Conservation (phyloP, 2,329 filamentous ascomycete species). For the Cordyceps cateniannulata region DNA sequence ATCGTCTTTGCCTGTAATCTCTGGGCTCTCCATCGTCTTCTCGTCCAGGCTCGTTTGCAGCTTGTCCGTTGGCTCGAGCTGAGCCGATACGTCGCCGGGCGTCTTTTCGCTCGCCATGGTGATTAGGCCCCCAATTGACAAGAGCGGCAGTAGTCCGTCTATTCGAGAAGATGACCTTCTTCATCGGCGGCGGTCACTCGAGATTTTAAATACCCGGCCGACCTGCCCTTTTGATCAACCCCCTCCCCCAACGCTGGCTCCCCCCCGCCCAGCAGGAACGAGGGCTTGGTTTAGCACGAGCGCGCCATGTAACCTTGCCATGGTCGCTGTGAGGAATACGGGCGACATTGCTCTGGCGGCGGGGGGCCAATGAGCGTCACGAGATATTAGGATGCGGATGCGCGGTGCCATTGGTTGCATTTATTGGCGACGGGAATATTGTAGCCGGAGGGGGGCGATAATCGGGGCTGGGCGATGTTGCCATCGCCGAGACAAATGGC, state of each 20-base stretch:
- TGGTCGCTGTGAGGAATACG: background rate
- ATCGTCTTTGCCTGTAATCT: background rate
- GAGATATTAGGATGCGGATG: background rate
- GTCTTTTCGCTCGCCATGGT: background rate
- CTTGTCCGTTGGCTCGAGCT: background rate
- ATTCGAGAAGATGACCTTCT: background rate
- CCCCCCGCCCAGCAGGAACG: background rate
- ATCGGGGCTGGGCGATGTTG: conserved; percentile 7
- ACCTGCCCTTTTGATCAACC: background rate
- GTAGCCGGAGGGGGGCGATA: background rate
- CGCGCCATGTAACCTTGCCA: conserved; percentile 2
- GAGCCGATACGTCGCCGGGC: background rate
- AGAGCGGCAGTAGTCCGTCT: background rate
- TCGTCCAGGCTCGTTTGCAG: background rate
- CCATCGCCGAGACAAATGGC: background rate
- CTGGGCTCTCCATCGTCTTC: background rate
- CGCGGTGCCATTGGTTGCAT: background rate
- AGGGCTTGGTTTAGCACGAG: background rate
- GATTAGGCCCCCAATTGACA: background rate
- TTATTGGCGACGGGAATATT: background rate
- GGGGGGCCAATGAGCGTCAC: background rate
- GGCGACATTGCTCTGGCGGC: background rate
- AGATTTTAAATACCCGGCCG: background rate
- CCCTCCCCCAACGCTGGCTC: background rate
- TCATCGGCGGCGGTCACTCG: background rate